Evolutionary conservation across 352 stramenopile species (phyloP), one percentile per base, ranked within the genome.

Genomic region (Phytophthora hibernalis): DNA sequence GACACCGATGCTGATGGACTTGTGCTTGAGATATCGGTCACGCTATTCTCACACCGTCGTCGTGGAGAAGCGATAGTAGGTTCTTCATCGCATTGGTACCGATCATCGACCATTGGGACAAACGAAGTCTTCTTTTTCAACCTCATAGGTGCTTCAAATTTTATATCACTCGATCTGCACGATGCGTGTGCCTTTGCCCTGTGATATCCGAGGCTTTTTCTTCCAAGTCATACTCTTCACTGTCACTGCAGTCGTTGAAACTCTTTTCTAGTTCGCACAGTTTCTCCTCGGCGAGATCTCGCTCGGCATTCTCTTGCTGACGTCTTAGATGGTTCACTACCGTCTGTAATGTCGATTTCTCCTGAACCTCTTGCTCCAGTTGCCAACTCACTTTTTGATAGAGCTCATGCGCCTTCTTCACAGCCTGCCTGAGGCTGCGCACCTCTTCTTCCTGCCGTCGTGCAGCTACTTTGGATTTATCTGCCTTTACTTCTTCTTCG

Each of bases 371-470:
- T 22, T 77, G 74, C 55, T 91, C 82, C 31, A 91, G 65, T 54
- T 87, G 80, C 70, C 65, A 73, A n/a, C 65, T 79, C 26, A 79
- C 64, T 18, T 83, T 76, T 59, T 90, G 77, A 37, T 88, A 85
- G 31, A 86, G 54, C 6, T 89, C 80, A 38, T 93, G 82, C 9
- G 80, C 82, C n/a, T 74, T 74, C 45, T 81, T 83, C 2, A 83
- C 74, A 0, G 79, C 71, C 48, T 90, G 82, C 28, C 78, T 82
- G 1, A 93, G 64, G 20, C 83, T 74, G 3, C 72, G 68, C n/a
- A 87, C 48, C n/a, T 91, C 82, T n/a, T 86, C 78, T 30, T 84
- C 73, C 38, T 87, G 79, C 21, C 67, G 76, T 20, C 74, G 70
- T 8, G 76, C 68, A 1, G 68, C 68, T 1, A 68, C 59, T 22